Evolutionary conservation across 352 stramenopile species (phyloP).

Genomic region (Saprolegnia diclina): DNA sequence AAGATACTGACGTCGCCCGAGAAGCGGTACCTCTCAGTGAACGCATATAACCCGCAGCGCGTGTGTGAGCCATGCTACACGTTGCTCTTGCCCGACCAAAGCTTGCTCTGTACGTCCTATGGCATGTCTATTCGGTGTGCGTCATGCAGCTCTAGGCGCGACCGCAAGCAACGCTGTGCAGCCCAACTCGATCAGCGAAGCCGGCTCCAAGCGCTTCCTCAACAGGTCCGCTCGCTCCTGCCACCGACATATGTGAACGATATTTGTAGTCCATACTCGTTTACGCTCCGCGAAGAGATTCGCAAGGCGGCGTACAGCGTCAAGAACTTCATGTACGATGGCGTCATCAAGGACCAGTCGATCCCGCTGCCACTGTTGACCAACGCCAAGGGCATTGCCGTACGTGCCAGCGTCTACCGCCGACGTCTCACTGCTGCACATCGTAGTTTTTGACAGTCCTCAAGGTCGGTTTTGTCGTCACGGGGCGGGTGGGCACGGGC

Average conservation of each 20-base stretch:
- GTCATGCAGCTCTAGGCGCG: constrained; percentile 30
- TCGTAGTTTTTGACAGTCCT: constrained; percentile 87
- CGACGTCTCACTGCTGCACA: too few relatives aligned
- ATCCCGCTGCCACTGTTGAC: constrained; percentile 85
- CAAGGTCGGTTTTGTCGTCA: constrained; percentile 86
- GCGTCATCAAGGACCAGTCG: constrained; percentile 85
- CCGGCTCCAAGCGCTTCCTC: constrained; percentile 61
- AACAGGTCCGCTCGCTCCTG: constrained; percentile 36
- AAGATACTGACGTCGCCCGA: constrained; percentile 67
- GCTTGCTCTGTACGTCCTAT: constrained; percentile 48
- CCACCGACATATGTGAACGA: not conserved
- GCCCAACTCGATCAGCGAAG: constrained; percentile 56
- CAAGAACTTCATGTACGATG: constrained; percentile 87
- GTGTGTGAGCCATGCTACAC: constrained; percentile 75
- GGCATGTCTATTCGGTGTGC: not conserved
- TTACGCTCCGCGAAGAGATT: constrained; percentile 89
- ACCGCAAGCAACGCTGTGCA: constrained; percentile 81
- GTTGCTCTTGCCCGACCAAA: constrained; percentile 51
- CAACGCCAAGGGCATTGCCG: constrained; percentile 85
- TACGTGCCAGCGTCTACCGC: constrained; percentile 36
- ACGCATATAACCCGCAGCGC: constrained; percentile 75
- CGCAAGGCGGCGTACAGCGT: constrained; percentile 90
- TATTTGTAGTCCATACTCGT: constrained; percentile 54
- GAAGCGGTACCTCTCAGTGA: constrained; percentile 70
- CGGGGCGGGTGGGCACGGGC: constrained; percentile 83